Percentiles rank a stretch among this genome's conserved stretches.
phyloP scores from a whole-genome alignment of 2,329 filamentous ascomycete genomes.

The Calonectria hawksworthii region DNA sequence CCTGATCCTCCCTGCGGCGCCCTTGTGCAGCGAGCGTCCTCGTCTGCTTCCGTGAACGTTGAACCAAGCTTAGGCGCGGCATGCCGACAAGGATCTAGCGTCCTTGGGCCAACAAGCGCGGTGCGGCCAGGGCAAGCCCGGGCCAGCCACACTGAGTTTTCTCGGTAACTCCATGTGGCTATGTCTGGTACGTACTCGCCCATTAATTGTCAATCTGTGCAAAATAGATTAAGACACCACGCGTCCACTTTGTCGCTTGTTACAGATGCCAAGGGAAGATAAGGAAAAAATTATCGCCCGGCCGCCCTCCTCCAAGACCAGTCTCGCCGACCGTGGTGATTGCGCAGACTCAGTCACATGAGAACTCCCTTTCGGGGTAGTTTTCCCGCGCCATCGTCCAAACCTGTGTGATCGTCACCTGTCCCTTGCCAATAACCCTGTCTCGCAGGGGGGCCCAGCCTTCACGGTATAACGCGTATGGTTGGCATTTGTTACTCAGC shows the following conservation, averaged over 20 bases:
- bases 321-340: not conserved
- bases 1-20: slow-evolving; percentile 30
- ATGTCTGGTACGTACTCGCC: slow-evolving; percentile 27
- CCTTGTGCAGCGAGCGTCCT: slow-evolving; percentile 29
- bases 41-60: slow-evolving; percentile 45
- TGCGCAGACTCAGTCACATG: not conserved
- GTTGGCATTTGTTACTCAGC: slow-evolving; percentile 25
- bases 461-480: slow-evolving; percentile 9
- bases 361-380: not conserved
- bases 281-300: not conserved
- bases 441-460: slow-evolving; percentile 23
- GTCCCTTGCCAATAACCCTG: slow-evolving; percentile 24
- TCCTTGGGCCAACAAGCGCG: slow-evolving; percentile 33
- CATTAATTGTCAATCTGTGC: not conserved
- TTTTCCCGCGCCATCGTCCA: slow-evolving; percentile 23
- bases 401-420: slow-evolving; percentile 32
- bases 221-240: slow-evolving; percentile 18
- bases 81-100: slow-evolving; percentile 46
- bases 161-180: slow-evolving; percentile 21
- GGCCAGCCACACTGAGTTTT: slow-evolving; percentile 45
- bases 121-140: slow-evolving; percentile 36
- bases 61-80: slow-evolving; percentile 49
- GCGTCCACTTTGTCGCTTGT: not conserved
- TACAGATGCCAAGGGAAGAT: not conserved
- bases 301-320: not conserved